A percentile compares a stretch with the other conserved stretches of the same genome.
These are phyloP conservation scores for Entomortierella parvispora DNA, from an alignment of 192 early-diverging fungal genomes.

Conservation along the genomic window DNA sequence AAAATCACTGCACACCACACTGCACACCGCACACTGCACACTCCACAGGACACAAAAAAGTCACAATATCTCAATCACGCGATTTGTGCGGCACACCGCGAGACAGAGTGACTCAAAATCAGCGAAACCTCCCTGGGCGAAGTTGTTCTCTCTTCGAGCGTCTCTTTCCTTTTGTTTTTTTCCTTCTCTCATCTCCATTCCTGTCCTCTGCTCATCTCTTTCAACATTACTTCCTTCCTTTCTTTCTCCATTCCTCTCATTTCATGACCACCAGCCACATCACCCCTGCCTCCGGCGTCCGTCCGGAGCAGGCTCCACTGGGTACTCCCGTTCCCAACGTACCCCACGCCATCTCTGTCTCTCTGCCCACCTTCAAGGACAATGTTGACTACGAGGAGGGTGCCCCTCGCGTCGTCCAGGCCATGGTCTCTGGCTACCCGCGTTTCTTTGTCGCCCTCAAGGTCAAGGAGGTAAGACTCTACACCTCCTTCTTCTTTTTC, in stretches of 20 bases:
- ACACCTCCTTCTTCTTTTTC: not conserved
- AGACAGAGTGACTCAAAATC: constrained; percentile 29
- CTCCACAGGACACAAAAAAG: too few species aligned
- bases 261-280: constrained; percentile 23
- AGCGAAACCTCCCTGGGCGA: not conserved
- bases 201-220: not conserved
- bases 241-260: not conserved
- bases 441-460: constrained; percentile 89
- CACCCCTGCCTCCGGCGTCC: constrained; percentile 32
- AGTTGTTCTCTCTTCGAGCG: not conserved
- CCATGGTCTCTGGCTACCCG: constrained; percentile 89
- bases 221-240: not conserved
- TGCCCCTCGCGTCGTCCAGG: constrained; percentile 70
- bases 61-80: constrained; percentile 27
- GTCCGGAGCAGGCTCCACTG: constrained; percentile 54
- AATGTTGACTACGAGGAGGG: constrained; percentile 95
- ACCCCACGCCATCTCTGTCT: constrained; percentile 89
- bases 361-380: constrained; percentile 89
- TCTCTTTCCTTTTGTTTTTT: not conserved
- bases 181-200: not conserved
- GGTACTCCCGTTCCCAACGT: constrained; percentile 83
- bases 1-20: too few species aligned
- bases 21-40: too few species aligned
- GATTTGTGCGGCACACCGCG: constrained; percentile 15
- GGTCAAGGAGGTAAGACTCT: constrained; percentile 76